Evolutionary conservation across 257 asterid genomes (phyloP).

Genomic region (Anisodus acutangulus): DNA sequence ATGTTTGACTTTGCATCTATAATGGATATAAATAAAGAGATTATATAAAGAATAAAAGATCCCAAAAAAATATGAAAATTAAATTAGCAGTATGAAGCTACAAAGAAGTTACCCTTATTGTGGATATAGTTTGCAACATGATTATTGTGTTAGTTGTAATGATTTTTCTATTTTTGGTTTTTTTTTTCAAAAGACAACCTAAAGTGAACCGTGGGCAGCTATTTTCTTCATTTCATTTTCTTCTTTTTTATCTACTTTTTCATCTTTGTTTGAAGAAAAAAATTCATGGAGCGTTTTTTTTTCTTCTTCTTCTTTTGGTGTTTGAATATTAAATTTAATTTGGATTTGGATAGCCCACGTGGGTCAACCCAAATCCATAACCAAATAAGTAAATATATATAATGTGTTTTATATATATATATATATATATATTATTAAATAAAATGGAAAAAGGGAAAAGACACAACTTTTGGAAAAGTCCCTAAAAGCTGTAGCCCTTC

Average conservation of each 20-base stretch:
- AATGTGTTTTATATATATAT: too few relatives aligned
- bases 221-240: background rate
- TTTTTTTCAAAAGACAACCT: background rate
- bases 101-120: background rate
- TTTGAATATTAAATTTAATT: background rate
- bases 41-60: background rate
- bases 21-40: background rate
- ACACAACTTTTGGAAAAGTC: too few relatives aligned
- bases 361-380: too few relatives aligned
- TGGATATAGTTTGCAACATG: slow-evolving; percentile 11
- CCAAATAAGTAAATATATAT: too few relatives aligned
- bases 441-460: too few relatives aligned
- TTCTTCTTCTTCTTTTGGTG: background rate
- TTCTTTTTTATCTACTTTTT: slow-evolving; percentile 10
- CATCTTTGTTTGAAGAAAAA: background rate
- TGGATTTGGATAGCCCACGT: too few relatives aligned
- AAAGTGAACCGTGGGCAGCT: slow-evolving; percentile 19
- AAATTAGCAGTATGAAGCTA: background rate
- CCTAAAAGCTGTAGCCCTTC: too few relatives aligned
- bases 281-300: too few relatives aligned
- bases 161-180: background rate
- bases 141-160: background rate
- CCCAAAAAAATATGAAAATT: too few relatives aligned
- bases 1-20: background rate
- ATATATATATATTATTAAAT: too few relatives aligned